Base-by-base conservation (phyloP, 2,329 filamentous ascomycete genomes). In the Raffaelea ambrosiae region DNA sequence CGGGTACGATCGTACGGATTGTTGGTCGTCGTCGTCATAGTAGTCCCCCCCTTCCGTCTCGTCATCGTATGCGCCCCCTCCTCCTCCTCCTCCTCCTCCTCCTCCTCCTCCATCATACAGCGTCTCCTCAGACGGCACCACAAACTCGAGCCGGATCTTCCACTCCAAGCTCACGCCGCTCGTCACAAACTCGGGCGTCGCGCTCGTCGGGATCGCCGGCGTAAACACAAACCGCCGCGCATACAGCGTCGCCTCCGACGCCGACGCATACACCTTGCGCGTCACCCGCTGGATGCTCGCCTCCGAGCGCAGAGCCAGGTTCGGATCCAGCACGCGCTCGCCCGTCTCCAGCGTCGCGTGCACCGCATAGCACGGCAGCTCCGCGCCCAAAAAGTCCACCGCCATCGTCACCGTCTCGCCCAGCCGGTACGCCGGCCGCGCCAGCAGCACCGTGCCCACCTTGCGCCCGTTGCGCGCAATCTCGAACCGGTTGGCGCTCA, bases 401-500 rank as follows among this genome's bases (percentile, higher is more conserved):
- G 83, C 85, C 55, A 88, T 84, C 13, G 82, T 87, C 40, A 97
- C 81, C 0, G 84, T 83, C 64, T 98, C 93, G 50, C 93, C 93
- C 1, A 98, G 73, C 40, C 90, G 79, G 68, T 94, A 96, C 1
- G 90, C 83, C 0, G 93, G 88, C 10, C 93, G 82, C 5, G 90
- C 86, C 29, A 98, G 76, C 66, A 90, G 89, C 48, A 98, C 80
- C 5, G 94, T 88, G 3, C 87, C 91, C 13, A 98, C 90, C n/a
- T 83, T 83, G 48, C 83, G 83, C n/a, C 90, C 90, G 59, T 89
- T 90, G 14, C 91, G 85, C 13, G 91, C 84, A 61, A 98, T 97
- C 61, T 95, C 90, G 62, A 97, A 98, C 36, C 89, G 83, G 59
- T 95, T 96, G n/a, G 84, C 79, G 60, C 86, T 90, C 57, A 88